A percentile compares a stretch with the other conserved stretches of the same genome.
Evolutionary conservation across 1,284 basidiomycete species (phyloP).

Genomic region (Ustilago cynodontis): DNA sequence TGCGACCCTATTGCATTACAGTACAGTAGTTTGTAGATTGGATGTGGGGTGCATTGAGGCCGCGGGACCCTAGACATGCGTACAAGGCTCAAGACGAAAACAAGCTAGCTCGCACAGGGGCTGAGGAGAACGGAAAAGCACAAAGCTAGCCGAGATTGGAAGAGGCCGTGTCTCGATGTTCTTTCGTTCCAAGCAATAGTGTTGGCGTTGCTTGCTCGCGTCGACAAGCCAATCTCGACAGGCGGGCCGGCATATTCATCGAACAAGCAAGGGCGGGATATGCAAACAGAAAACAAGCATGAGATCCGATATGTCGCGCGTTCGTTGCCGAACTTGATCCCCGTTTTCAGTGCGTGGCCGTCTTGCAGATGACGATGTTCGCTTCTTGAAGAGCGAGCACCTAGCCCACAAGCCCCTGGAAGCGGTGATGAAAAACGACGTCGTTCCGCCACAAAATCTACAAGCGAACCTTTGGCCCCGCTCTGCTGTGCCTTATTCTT

Average conservation of each 20-base stretch:
- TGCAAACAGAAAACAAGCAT: slow-evolving; percentile 1
- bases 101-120: neutral
- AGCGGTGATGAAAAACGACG: neutral
- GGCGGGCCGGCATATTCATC: neutral
- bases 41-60: neutral
- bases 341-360: too few species aligned
- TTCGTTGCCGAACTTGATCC: too few species aligned
- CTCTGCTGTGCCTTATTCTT: neutral
- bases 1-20: neutral
- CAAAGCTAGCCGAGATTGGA: neutral
- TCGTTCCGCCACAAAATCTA: neutral
- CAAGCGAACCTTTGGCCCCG: neutral
- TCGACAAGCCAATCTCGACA: slow-evolving; percentile 1
- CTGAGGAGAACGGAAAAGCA: neutral
- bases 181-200: neutral
- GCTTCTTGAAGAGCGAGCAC: neutral
- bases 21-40: neutral
- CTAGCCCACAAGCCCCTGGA: neutral
- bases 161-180: neutral
- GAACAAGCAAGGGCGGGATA: neutral
- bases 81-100: neutral
- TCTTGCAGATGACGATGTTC: neutral
- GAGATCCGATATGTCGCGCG: slow-evolving; percentile 1
- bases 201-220: neutral
- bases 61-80: neutral